Evolutionary conservation across 495 filamentous ascomycete species (phyloP), one percentile per base, ranked within the genome.

Genomic region (Lepraria neglecta): DNA sequence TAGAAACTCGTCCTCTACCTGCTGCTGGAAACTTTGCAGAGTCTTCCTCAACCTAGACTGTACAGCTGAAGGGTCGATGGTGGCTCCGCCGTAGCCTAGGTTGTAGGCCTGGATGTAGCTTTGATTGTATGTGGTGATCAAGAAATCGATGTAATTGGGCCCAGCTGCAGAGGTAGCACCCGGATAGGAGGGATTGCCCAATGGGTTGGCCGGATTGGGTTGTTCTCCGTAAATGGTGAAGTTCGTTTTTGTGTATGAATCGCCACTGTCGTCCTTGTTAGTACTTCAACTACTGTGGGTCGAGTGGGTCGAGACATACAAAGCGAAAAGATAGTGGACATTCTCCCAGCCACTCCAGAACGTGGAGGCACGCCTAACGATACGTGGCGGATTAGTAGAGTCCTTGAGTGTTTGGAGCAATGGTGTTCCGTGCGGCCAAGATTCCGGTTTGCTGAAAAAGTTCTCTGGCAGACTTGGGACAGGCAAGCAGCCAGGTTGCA

Each of bases 181-280:
- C 68, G 54, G 28, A 42, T 70, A 64, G 9, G 65, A 38, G 6
- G 90, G 89, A 69, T 92, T 95, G 28, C 90, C 90, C 61, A 94
- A 76, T 0, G 90, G 88, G 69, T 91, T 89, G 10, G 65, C 64
- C 17, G 68, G 48, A 21, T 80, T 78, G 7, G 90, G 87, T 59
- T 88, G 84, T 14, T 78, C 73, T 52, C 75, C 73, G 31, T 72
- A 78, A 48, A 79, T 70, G 67, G 88, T 80, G 75, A 94, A 95
- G 55, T 82, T 82, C 19, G 83, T 87, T 50, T 74, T 72, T 17
- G 81, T 81, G 66, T 87, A 89, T 3, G 83, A 86, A 68, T 87
- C 80, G 12, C 77, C 77, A 66, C 72, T 71, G 62, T 38, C 10
- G 14, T 3, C 0, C 83, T 64, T 78, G 24, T 54, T 17, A 33